Evolutionary conservation across 139 green algal species (phyloP), one percentile per base, ranked within the genome.

Genomic region (Chlamydomonas sp.): DNA sequence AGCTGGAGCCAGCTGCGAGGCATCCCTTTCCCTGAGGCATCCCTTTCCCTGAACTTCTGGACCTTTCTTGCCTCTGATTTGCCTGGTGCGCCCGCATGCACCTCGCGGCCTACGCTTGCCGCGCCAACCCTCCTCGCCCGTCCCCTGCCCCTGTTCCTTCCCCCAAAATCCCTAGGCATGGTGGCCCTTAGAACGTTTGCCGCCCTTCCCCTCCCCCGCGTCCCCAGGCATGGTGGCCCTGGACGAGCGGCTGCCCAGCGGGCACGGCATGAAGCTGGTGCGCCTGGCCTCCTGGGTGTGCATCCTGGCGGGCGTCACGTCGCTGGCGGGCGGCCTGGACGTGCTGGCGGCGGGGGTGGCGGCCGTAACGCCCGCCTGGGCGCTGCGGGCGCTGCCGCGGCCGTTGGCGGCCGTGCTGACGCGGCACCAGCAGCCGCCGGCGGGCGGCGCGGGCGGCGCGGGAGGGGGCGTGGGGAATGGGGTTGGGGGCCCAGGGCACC

Each of bases 221-320:
- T 15, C 93, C 12, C 91, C 96, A 7, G 96, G 96, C 0, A 76
- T 98, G 83, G 17, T 97, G 60, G 96, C 92, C 0, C 90, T 98
- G 81, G 92, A 92, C 4, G 96, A 98, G 86, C 59, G 80, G 1
- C 86, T 98, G 80, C 95, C 95, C 1, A 18, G 77, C 1, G 87
- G 66, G 2, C 74, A 63, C 20, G 61, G 20, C 49, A 85, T 90
- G 18, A 86, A 85, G 4, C 58, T 86, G 67, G 78, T 93, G 15
- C 90, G 94, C 1, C 85, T 96, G 31, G 12, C 63, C 69, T 93
- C 91, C 78, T 97, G 95, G 95, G 74, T 85, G 3, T 88, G 80
- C 20, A 94, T 96, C 14, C 64, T 94, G 49, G 15, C 87, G 63
- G 95, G 95, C 4, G 92, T 97, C 7, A 78, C 85, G 16, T 91